Conservation (phyloP, 495 filamentous ascomycete species). For the Rusavskia elegans region DNA sequence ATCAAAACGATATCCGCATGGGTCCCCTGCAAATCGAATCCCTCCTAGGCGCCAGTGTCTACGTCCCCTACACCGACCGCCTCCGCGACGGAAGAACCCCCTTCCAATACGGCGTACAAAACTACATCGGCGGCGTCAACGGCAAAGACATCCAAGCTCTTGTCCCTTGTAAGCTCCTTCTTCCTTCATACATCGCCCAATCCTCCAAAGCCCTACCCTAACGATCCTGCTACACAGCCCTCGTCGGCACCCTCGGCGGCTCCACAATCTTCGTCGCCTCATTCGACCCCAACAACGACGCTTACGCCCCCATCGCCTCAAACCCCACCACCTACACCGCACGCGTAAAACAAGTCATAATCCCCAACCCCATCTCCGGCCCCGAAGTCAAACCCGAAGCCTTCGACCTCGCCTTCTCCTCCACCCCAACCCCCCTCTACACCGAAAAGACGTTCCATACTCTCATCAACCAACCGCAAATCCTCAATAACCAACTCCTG, state of each 20-base stretch:
- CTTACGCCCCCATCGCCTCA: conserved; percentile 3
- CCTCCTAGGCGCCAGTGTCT: conserved; percentile 1
- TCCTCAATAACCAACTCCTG: background rate
- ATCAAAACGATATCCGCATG: conserved; percentile 10
- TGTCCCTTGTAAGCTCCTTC: background rate
- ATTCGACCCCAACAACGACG: conserved; percentile 5
- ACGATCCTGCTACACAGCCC: background rate
- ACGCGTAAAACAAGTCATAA: conserved; percentile 7
- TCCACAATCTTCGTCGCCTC: conserved; percentile 3
- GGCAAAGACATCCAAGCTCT: background rate
- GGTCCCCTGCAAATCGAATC: conserved; percentile 1
- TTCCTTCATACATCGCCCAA: background rate
- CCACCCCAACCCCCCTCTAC: background rate
- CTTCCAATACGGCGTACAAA: background rate
- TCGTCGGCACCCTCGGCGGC: conserved; percentile 5
- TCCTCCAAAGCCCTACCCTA: background rate
- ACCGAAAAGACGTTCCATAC: conserved; percentile 4
- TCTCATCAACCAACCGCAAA: conserved; percentile 5
- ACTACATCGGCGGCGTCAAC: conserved; percentile 2
- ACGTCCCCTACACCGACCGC: conserved; percentile 3
- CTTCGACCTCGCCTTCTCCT: conserved; percentile 6
- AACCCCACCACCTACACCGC: conserved; percentile 5
- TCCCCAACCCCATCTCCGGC: conserved; percentile 10
- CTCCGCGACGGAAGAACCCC: conserved; percentile 6
- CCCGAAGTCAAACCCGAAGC: conserved; percentile 4